These are phyloP conservation scores for Apium graveolens DNA, from an alignment of 129 eudicot genomes.

Conservation along the genomic window DNA sequence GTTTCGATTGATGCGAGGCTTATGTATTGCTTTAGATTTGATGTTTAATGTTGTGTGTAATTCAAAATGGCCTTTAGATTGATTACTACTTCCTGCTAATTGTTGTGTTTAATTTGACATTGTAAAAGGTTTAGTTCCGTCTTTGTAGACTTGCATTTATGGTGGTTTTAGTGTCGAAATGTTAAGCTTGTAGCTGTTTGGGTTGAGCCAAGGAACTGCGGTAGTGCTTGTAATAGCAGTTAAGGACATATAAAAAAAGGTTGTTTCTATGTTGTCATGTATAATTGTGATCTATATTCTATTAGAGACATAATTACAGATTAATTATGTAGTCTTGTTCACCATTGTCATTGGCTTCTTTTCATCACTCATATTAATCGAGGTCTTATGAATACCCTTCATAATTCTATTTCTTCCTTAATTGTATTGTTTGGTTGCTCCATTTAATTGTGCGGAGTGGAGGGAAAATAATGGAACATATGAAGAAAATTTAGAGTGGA, in stretches of 20 bases:
- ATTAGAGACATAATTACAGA: not conserved
- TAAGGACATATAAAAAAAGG: too few relatives aligned
- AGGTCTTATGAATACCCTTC: too few relatives aligned
- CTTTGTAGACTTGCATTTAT: too few relatives aligned
- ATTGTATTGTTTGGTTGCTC: not conserved
- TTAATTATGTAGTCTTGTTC: not conserved
- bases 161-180: not conserved
- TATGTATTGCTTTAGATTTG: not conserved
- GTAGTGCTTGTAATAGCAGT: not conserved
- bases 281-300: not conserved
- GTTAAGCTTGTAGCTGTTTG: not conserved
- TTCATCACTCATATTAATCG: too few relatives aligned
- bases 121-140: too few relatives aligned
- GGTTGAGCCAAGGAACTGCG: not conserved
- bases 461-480: not conserved
- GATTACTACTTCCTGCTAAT: not conserved
- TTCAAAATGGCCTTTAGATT: not conserved
- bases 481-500: not conserved
- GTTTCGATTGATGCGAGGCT: not conserved
- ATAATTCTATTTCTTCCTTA: too few relatives aligned
- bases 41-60: not conserved
- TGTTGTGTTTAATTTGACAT: too few relatives aligned
- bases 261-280: too few relatives aligned
- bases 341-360: too few relatives aligned
- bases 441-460: not conserved